phyloP scores from a whole-genome alignment of 2,329 filamentous ascomycete species.

The Diplocarpon rosae region DNA sequence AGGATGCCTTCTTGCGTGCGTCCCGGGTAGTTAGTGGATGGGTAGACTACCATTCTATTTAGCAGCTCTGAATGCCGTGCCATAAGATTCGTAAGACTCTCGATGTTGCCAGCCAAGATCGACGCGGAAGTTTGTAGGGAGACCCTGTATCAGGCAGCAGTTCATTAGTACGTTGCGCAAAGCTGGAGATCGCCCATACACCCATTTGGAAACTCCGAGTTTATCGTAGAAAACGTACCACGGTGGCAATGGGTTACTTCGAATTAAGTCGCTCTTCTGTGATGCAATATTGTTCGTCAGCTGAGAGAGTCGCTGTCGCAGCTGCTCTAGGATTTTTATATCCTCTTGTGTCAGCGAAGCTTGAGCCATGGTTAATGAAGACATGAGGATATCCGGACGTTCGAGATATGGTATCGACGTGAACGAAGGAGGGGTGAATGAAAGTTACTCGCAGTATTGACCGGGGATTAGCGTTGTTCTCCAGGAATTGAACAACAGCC shows the following conservation, averaged over 20 bases:
- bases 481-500: neutral
- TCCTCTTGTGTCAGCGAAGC: constrained; percentile 34
- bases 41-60: constrained; percentile 60
- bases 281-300: constrained; percentile 58
- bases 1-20: constrained; percentile 57
- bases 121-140: constrained; percentile 62
- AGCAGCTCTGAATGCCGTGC: constrained; percentile 57
- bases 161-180: neutral
- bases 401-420: neutral
- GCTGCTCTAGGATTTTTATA: constrained; percentile 59
- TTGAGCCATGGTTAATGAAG: constrained; percentile 16
- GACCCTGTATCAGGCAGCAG: constrained; percentile 35
- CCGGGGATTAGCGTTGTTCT: neutral
- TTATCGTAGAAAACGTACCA: constrained; percentile 37
- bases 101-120: constrained; percentile 61
- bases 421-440: neutral
- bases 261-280: constrained; percentile 48
- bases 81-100: constrained; percentile 53
- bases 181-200: neutral
- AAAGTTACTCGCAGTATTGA: neutral
- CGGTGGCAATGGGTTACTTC: constrained; percentile 54
- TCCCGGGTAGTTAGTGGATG: constrained; percentile 63
- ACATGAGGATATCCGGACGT: neutral
- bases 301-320: constrained; percentile 55
- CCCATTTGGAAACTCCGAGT: neutral